These are phyloP conservation scores for Stephanodiscus triporus DNA, from an alignment of 108 stramenopile genomes.

Conservation along the genomic window DNA sequence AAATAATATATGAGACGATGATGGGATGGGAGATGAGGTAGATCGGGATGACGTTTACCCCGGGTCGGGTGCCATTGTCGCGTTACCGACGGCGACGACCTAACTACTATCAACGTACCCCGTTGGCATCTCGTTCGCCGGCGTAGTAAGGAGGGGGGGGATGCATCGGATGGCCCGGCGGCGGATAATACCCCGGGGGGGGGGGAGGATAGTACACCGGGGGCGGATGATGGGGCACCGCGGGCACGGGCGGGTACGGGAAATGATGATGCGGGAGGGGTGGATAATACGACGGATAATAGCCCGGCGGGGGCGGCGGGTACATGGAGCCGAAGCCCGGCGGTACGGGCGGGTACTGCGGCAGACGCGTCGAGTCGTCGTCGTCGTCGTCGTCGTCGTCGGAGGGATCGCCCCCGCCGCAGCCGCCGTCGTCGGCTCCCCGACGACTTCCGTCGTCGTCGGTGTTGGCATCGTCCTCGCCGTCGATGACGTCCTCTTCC, in stretches of 20 bases:
- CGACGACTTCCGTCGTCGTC: not conserved
- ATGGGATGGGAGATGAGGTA: not conserved
- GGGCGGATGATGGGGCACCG: no score
- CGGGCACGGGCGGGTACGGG: constrained; percentile 3
- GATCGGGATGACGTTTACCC: not conserved
- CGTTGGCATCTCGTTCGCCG: constrained; percentile 11
- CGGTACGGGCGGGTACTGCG: not conserved
- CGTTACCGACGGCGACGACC: not conserved
- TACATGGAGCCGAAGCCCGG: constrained; percentile 6
- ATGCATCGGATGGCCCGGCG: constrained; percentile 23
- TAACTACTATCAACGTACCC: not conserved
- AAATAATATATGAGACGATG: not conserved
- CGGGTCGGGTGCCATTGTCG: not conserved
- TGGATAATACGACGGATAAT: constrained; percentile 25
- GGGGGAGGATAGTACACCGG: not conserved
- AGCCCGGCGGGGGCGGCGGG: constrained; percentile 24
- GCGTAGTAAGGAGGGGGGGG: constrained; percentile 8
- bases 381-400: not conserved
- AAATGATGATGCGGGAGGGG: not conserved
- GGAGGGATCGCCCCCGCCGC: not conserved
- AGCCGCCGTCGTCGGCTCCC: not conserved
- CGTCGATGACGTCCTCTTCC: not conserved
- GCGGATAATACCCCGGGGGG: constrained; percentile 26
- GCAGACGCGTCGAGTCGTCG: not conserved
- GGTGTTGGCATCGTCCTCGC: not conserved